A percentile compares a stretch with the other conserved stretches of the same genome.
phyloP scores from a whole-genome alignment of 208 protist species.

The Trypanosoma brucei region DNA sequence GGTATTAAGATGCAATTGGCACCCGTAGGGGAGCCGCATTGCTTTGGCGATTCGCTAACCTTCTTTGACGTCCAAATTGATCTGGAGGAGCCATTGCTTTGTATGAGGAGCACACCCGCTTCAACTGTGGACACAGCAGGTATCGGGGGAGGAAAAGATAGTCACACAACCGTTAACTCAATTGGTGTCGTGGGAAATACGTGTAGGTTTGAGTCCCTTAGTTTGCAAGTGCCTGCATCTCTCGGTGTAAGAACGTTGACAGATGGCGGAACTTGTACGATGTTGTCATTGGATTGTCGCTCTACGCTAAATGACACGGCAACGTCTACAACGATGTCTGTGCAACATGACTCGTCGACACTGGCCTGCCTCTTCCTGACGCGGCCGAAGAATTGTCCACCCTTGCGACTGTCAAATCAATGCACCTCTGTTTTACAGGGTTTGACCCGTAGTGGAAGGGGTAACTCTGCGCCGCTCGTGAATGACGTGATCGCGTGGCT shows the following conservation, averaged over 20 bases:
- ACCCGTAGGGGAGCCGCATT: slow-evolving; percentile 46
- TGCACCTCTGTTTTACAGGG: neutral
- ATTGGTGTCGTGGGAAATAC: neutral
- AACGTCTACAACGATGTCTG: neutral
- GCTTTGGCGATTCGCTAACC: slow-evolving; percentile 55
- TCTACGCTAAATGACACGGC: neutral
- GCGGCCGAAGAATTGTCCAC: neutral
- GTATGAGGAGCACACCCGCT: neutral
- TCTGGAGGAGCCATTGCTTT: slow-evolving; percentile 29
- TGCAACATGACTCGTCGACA: neutral
- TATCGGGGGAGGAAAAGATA: neutral
- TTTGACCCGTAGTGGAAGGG: neutral
- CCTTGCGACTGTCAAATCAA: neutral
- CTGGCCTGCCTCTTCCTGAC: neutral
- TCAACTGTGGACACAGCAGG: neutral
- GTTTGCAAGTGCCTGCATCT: neutral
- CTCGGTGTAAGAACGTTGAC: neutral
- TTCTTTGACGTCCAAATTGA: slow-evolving; percentile 58
- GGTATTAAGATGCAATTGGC: slow-evolving; percentile 41
- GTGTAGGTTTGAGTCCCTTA: neutral
- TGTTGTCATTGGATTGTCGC: neutral
- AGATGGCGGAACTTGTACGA: neutral
- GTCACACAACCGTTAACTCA: neutral
- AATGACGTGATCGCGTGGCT: neutral
- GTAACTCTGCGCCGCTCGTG: neutral